These are phyloP conservation scores for Populus ilicifolia DNA, from an alignment of 345 rosid species.

Conservation along the genomic window DNA sequence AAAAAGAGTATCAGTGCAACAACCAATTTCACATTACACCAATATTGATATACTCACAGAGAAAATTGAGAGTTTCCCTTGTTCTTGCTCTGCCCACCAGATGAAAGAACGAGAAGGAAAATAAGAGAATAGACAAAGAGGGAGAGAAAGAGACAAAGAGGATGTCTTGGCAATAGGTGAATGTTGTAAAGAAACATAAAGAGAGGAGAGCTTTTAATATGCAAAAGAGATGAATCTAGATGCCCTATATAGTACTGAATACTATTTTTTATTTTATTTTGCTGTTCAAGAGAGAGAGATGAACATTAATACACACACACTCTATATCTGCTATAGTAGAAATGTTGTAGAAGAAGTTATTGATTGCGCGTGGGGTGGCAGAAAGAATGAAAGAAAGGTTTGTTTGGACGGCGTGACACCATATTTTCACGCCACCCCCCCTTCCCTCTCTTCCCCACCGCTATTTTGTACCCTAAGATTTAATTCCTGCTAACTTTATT, in stretches of 20 bases:
- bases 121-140: neutral
- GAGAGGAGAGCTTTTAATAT: slow-evolving; percentile 12
- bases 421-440: slow-evolving; percentile 60
- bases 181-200: slow-evolving; percentile 4
- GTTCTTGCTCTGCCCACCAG: slow-evolving; percentile 7
- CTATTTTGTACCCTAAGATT: slow-evolving; percentile 55
- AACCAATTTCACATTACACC: neutral
- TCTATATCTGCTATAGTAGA: neutral
- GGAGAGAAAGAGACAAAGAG: neutral
- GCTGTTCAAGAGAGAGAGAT: neutral
- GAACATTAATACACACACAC: slow-evolving; percentile 18
- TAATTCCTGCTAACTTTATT: neutral
- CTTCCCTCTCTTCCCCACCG: slow-evolving; percentile 37
- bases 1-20: neutral
- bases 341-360: slow-evolving; percentile 12
- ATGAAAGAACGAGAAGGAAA: slow-evolving; percentile 1
- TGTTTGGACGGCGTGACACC: slow-evolving; percentile 93
- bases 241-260: neutral
- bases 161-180: slow-evolving; percentile 17
- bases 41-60: slow-evolving; percentile 13
- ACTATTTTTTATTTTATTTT: neutral
- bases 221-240: neutral
- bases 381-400: slow-evolving; percentile 37
- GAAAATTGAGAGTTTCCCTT: neutral
- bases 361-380: slow-evolving; percentile 97